Evolutionary conservation across 2,329 filamentous ascomycete species (phyloP), one percentile per base, ranked within the genome.

Genomic region (Fusarium heterosporum): DNA sequence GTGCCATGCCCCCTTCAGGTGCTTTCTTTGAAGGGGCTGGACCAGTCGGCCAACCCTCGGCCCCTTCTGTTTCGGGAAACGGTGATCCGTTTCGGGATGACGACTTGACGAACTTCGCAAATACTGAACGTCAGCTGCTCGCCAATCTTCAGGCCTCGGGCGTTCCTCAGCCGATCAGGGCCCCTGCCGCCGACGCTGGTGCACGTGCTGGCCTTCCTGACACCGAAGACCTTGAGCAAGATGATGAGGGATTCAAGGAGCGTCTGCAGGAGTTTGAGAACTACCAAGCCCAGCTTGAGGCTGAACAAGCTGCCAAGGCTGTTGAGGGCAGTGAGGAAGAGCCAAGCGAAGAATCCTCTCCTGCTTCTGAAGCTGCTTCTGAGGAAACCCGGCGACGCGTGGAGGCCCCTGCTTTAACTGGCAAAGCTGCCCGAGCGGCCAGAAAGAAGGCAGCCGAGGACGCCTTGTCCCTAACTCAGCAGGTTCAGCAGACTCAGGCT

Each of bases 251-350:
- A 0, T 89, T 88, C 69, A 84, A 83, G 63, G 91, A 93, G 45
- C 89, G 94, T 43, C 83, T 97, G 19, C 88, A 91, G 69, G 90
- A 97, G 74, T 97, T 97, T 75, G 88, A 96, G 71, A 87, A 90
- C 29, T 80, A 96, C 48, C 87, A 92, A 70, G 86, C 90, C n/a
- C 87, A 92, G 73, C 87, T 90, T 60, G 92, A 94, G 58, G 82
- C 84, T 16, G 81, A 84, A 49, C 78, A 81, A 57, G 72, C 75
- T 26, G 77, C 77, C 16, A 72, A 75, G 29, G 71, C 75, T n/a
- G 69, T 71, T 14, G 66, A 68, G n/a, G 52, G 60, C 6, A 65
- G 70, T 34, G 79, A 88, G 62, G 77, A 83, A 6, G 58, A 60
- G 6, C 32, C 45, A 14, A 26, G 41, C 16, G 72, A 73, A 9